phyloP scores from a whole-genome alignment of 2,329 filamentous ascomycete genomes.

The Lecanosticta acicola region DNA sequence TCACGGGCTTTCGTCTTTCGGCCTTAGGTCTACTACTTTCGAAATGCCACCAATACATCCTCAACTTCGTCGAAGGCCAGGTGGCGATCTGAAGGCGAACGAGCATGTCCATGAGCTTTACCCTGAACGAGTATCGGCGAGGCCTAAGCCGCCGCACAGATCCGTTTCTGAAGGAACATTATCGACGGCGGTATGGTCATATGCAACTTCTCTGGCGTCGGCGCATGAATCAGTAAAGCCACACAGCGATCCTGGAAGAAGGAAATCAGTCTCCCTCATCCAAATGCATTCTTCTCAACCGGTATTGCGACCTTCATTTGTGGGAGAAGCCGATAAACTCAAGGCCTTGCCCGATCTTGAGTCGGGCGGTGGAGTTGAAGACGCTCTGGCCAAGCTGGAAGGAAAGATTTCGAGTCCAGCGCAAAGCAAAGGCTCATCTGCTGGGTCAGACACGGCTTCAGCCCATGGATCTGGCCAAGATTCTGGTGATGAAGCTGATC shows the following conservation, averaged over 20 bases:
- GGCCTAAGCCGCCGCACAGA: conserved; percentile 27
- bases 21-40: conserved; percentile 1
- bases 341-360: conserved; percentile 78
- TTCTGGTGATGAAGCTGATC: neutral
- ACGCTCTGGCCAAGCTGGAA: conserved; percentile 86
- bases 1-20: conserved; percentile 31
- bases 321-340: conserved; percentile 79
- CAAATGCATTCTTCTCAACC: conserved; percentile 53
- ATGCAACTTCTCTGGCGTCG: neutral
- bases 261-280: conserved; percentile 36
- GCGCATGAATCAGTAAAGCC: conserved; percentile 2
- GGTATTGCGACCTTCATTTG: conserved; percentile 64
- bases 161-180: conserved; percentile 38
- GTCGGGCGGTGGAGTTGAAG: conserved; percentile 74
- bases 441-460: neutral
- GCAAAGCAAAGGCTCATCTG: conserved; percentile 7
- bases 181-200: conserved; percentile 18
- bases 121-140: neutral
- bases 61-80: conserved; percentile 44
- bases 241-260: conserved; percentile 12
- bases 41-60: conserved; percentile 30
- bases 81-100: conserved; percentile 41
- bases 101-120: conserved; percentile 37
- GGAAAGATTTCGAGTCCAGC: conserved; percentile 48
- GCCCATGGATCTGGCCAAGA: neutral